Conservation (phyloP, 2,329 filamentous ascomycete species). For the Didymella segeticola region DNA sequence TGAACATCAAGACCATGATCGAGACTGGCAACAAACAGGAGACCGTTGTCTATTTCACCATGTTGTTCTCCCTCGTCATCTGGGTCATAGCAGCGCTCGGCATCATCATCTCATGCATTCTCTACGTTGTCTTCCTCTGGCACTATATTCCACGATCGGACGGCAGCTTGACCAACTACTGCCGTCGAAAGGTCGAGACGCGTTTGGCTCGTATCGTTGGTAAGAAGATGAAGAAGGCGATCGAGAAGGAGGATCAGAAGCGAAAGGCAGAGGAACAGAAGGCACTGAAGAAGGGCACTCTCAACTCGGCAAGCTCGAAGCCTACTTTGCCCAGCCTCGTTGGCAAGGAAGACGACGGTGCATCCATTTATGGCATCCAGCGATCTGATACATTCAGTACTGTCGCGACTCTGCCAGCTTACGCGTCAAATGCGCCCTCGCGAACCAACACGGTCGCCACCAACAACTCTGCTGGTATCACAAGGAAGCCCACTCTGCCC, state of each 20-base stretch:
- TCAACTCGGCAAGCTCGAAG: conserved; percentile 32
- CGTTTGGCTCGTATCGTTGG: conserved; percentile 84
- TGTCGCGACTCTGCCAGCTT: conserved; percentile 53
- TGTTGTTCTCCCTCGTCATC: conserved; percentile 89
- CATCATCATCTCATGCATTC: conserved; percentile 74
- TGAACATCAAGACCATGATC: conserved; percentile 78
- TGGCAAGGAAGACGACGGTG: conserved; percentile 49
- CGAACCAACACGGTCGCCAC: conserved; percentile 60
- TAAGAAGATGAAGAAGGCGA: conserved; percentile 84
- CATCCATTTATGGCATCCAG: conserved; percentile 42
- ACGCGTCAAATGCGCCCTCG: conserved; percentile 59
- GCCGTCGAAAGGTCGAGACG: conserved; percentile 88
- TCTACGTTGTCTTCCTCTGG: conserved; percentile 90
- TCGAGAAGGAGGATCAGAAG: conserved; percentile 74
- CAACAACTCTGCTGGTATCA: conserved; percentile 23
- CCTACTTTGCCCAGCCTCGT: conserved; percentile 53
- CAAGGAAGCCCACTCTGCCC: conserved; percentile 49
- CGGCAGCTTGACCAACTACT: conserved; percentile 82
- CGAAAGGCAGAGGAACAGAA: conserved; percentile 52
- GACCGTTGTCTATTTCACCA: conserved; percentile 82
- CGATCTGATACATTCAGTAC: conserved; percentile 43
- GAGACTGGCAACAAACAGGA: conserved; percentile 74
- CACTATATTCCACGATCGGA: conserved; percentile 86
- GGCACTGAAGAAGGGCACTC: conserved; percentile 55
- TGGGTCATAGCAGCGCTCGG: conserved; percentile 83